Evolutionary conservation across 2,329 filamentous ascomycete genomes (phyloP), one percentile per base, ranked within the genome.

Genomic region (Neofusicoccum ribis): DNA sequence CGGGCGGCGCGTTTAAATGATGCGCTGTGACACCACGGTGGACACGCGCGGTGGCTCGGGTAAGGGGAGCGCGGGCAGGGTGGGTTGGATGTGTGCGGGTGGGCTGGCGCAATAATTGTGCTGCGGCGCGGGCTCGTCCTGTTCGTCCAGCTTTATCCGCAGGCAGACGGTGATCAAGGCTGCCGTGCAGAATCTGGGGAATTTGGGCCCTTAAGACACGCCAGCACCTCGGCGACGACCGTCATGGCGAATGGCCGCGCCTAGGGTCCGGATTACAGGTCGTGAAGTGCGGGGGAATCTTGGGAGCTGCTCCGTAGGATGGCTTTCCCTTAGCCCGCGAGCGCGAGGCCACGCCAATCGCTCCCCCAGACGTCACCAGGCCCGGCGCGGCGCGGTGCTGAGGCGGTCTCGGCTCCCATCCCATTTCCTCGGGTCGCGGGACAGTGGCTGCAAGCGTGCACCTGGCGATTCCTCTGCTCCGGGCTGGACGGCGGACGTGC

Each of bases 301-400:
- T 62, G 59, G 59, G 36, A 46, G 20, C 27, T 43, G 17, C 15
- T n/a, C 15, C 20, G 50, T 27, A 34, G 17, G 46, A 51, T 50
- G 46, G 59, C 46, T 23, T 51, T 62, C 59, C 59, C 59, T 62
- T 62, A 62, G 59, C 59, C 59, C 59, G 59, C 46, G 59, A 60
- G 50, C 27, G 12, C 23, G 41, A 44, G 47, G 41, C 27, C 41
- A 37, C 43, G 56, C 41, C 56, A 60, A 60, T 60, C 56, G 23
- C 39, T 60, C 41, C 56, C 56, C 56, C 15, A 47, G 56, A 60
- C 56, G 56, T 60, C 56, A 47, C 41, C 50, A 36, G 52, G 41
- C 39, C 56, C 56, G 56, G 56, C 56, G 56, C 56, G 56, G 56
- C 56, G 17, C 56, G 47, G 56, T 43, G 43, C 43, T 37, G 41